phyloP scores from a whole-genome alignment of 202 grass and related monocot genomes.

The Eragrostis tef region DNA sequence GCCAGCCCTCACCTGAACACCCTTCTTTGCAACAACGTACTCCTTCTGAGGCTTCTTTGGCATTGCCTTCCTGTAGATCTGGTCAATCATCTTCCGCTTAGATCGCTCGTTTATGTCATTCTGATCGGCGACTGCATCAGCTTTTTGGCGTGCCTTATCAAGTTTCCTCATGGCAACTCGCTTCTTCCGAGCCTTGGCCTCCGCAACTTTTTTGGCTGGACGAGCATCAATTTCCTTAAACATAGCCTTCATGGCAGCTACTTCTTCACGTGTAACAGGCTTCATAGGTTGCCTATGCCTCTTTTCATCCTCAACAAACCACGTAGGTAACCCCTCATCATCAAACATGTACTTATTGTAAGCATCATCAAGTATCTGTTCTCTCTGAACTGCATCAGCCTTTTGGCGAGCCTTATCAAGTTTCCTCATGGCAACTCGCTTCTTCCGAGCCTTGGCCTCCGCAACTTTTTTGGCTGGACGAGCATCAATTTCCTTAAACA shows the following conservation, averaged over 20 bases:
- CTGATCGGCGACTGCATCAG: conserved; percentile 81
- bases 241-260: conserved; percentile 81
- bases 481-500: conserved; percentile 87
- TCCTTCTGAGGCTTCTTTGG: conserved; percentile 87
- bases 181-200: conserved; percentile 97
- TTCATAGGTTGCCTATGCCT: conserved; percentile 66
- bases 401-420: conserved; percentile 78
- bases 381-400: conserved; percentile 79
- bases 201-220: conserved; percentile 88
- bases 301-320: conserved; percentile 93
- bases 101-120: conserved; percentile 75
- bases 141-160: conserved; percentile 80
- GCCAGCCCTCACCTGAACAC: conserved; percentile 59
- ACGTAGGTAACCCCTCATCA: conserved; percentile 75
- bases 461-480: conserved; percentile 93
- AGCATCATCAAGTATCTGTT: conserved; percentile 90
- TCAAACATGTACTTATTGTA: conserved; percentile 96
- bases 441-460: conserved; percentile 94
- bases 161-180: conserved; percentile 63
- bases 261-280: conserved; percentile 79
- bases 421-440: conserved; percentile 65
- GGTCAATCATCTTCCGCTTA: conserved; percentile 92
- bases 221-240: conserved; percentile 92
- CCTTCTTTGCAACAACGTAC: conserved; percentile 95
- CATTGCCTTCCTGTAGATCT: conserved; percentile 79